phyloP scores from a whole-genome alignment of 176 grass and related monocot species.

The Oropetium thomaeum region DNA sequence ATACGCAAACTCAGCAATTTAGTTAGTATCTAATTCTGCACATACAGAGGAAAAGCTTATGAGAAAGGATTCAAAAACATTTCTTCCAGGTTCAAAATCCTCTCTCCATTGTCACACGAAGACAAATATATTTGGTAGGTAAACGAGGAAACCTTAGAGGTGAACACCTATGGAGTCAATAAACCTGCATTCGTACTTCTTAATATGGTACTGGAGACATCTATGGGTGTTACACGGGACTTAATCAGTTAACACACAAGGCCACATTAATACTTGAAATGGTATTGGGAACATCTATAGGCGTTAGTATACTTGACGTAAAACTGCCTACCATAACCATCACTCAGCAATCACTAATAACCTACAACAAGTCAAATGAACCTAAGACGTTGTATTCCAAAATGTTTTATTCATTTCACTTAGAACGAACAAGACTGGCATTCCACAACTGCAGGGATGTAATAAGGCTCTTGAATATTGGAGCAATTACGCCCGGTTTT shows the following conservation, averaged over 20 bases:
- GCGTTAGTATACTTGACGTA: neutral
- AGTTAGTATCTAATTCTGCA: constrained; percentile 2
- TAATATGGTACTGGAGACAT: too few species aligned
- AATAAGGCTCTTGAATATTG: neutral
- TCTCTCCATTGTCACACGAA: neutral
- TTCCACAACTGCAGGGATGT: neutral
- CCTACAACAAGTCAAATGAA: constrained; percentile 17
- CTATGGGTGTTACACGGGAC: too few species aligned
- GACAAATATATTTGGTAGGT: too few species aligned
- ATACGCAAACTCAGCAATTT: neutral
- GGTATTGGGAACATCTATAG: neutral
- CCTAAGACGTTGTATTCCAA: neutral
- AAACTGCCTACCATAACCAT: too few species aligned
- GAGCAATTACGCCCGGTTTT: neutral
- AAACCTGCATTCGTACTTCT: too few species aligned
- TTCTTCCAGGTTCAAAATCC: constrained; percentile 5
- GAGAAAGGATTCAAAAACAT: neutral
- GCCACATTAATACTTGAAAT: neutral
- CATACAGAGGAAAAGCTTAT: neutral
- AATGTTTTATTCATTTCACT: neutral
- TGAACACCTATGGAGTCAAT: too few species aligned
- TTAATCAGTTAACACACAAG: neutral
- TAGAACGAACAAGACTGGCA: neutral
- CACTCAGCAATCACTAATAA: too few species aligned
- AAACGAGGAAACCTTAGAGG: too few species aligned